Evolutionary conservation across 306 rosid species (phyloP), one percentile per base, ranked within the genome.

Genomic region (Cucurbita ficifolia): DNA sequence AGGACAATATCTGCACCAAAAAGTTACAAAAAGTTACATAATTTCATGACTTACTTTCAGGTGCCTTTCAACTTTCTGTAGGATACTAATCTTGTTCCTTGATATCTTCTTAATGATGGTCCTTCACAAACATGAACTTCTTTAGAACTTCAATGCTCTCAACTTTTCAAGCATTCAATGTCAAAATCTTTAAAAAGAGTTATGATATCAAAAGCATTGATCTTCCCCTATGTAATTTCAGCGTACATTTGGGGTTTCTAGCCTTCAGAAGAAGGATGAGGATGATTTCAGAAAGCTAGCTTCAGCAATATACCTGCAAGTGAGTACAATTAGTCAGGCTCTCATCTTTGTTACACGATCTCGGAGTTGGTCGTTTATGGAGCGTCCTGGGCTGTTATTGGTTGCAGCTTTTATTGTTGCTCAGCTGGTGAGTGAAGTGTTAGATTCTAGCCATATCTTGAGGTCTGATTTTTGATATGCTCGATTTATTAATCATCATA

Each of bases 291-390:
- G 91, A 76, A 91, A 82, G 84, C 90, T 90, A 65, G 92, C 94
- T 22, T 82, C 94, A 4, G 94, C 90, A 38, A 72, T 90, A 61
- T 90, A 88, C 81, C 87, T 90, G 57, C 94, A 90, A 88, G 96
- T 90, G 76, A 90, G 96, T 76, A 88, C 82, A 60, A 81, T 88
- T 49, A 90, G 96, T 55, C 96, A 90, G 78, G 91, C 96, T 21
- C 96, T 90, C 58, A 88, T 90, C 79, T 90, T 90, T 18, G 88
- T 90, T 50, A 90, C 96, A 1, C 86, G 94, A 5, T 75, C 96
- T 5, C 82, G 90, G 79, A 83, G 84, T 68, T 90, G 92, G 96
- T 90, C 96, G 52, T 85, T 74, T n/a, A 46, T 84, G 10, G 96
- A 86, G 84, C 88, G 90, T 7, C 96, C 96, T 4, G 96, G 94